These are phyloP conservation scores for Exobasidium rhododendri DNA, from an alignment of 1,284 basidiomycete genomes.

Conservation along the genomic window DNA sequence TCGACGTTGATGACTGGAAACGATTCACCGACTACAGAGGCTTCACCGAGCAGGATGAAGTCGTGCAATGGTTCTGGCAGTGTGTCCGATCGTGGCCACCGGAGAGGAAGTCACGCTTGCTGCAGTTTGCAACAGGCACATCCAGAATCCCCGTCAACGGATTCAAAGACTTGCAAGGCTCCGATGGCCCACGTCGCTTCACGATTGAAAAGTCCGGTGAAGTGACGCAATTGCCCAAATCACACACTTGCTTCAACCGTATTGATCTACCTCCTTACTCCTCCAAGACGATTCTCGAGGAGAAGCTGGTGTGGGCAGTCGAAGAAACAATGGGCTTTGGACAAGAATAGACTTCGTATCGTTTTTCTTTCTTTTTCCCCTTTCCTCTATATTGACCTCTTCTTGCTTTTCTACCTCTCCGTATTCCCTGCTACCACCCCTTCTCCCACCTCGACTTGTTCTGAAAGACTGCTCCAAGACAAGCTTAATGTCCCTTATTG, in stretches of 20 bases:
- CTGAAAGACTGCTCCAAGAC: too few relatives aligned
- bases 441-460: background rate
- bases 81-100: constrained; percentile 92
- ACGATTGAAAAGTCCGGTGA: constrained; percentile 55
- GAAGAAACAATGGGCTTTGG: constrained; percentile 52
- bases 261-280: constrained; percentile 54
- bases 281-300: constrained; percentile 46
- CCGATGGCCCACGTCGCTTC: constrained; percentile 72
- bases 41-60: constrained; percentile 59
- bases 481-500: too few relatives aligned
- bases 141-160: constrained; percentile 97
- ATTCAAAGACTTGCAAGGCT: constrained; percentile 97
- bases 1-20: constrained; percentile 71
- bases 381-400: too few relatives aligned
- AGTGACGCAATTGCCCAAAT: constrained; percentile 51
- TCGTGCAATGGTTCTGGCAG: constrained; percentile 99
- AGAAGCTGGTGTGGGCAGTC: constrained; percentile 51
- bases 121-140: constrained; percentile 94
- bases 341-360: constrained; percentile 33
- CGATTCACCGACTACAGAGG: constrained; percentile 65
- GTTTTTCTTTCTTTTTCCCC: background rate
- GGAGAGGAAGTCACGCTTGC: constrained; percentile 85
- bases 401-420: background rate
- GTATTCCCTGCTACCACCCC: background rate
- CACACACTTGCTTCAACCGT: constrained; percentile 54